Evolutionary conservation across 345 rosid species (phyloP).

Genomic region (Brassica rapa): DNA sequence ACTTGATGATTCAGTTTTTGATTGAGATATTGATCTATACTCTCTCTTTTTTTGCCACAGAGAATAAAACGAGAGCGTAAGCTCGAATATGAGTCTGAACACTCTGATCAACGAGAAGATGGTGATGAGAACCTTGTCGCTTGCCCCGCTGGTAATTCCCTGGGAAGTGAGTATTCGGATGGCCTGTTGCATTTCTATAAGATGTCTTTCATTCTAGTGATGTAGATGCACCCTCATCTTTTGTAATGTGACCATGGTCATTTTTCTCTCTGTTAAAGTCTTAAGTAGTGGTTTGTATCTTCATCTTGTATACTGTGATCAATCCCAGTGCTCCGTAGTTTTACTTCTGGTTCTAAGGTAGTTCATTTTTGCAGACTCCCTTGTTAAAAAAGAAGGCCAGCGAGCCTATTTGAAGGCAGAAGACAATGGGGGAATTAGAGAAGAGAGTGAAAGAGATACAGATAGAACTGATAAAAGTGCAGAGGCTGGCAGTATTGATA

Average conservation of each 20-base stretch:
- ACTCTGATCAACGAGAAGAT: constrained; percentile 61
- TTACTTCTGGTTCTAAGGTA: constrained; percentile 20
- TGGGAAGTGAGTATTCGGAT: constrained; percentile 58
- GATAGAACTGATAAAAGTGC: constrained; percentile 64
- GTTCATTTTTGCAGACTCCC: constrained; percentile 53
- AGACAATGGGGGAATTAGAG: constrained; percentile 62
- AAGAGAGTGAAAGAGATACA: constrained; percentile 63
- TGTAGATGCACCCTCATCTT: background rate
- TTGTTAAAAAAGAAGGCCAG: constrained; percentile 58
- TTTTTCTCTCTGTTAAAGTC: background rate
- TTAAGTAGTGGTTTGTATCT: constrained; percentile 12
- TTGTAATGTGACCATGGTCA: constrained; percentile 13
- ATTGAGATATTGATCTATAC: constrained; percentile 59
- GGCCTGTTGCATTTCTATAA: constrained; percentile 14
- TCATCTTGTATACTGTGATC: constrained; percentile 2
- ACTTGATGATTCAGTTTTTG: constrained; percentile 55
- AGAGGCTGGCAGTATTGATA: constrained; percentile 53
- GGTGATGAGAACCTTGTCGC: constrained; percentile 63
- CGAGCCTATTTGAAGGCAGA: constrained; percentile 60
- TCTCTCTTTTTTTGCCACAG: constrained; percentile 54
- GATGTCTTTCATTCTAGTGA: background rate
- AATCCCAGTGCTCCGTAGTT: constrained; percentile 16
- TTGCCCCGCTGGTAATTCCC: constrained; percentile 58
- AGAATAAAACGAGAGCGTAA: constrained; percentile 49
- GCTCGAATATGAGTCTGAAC: constrained; percentile 58